Base-by-base conservation (phyloP, 1,284 basidiomycete species). In the Puccinia sorghi region DNA sequence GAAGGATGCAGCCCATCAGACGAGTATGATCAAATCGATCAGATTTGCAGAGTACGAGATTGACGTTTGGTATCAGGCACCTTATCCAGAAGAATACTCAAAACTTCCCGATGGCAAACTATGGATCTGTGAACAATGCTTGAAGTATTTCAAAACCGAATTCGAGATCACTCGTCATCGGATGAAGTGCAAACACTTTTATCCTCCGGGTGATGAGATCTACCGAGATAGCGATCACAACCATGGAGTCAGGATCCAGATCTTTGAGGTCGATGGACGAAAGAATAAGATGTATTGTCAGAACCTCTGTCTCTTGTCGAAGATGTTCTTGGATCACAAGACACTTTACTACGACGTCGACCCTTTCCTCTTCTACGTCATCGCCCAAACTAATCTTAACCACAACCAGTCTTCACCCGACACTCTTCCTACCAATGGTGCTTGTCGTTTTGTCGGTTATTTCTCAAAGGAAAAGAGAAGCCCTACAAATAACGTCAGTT, bases 201-300 rank as follows among this genome's bases (percentile, higher is more conserved):
- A 96, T 87, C 96, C 97, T 2, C 97, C 97, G 1, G 97, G 97
- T 15, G 95, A 99, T 84, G 97, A 99, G 85, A 98, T 99, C 72
- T 99, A 99, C 84, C 89, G 96, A 57, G 94, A 97, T 84, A 91
- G 91, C 43, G 85, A 85, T 61, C 39, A 59, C 20, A 6, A 4
- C 6, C 25, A 74, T 39, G 61, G 61, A 32, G 48, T 70, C 1
- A 22, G 46, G n/a, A 88, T 98, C 48, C 96, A 93, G 12, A 92
- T 99, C 77, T 99, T 97, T 83, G 97, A 99, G 84, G 95, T 99
- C 37, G 97, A 99, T 84, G 97, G 97, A 61, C 88, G 96, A 81
- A 94, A 94, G 87, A 97, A 97, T 88, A 99, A 98, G 88, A 98
- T 98, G 83, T 99, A 98, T 85, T 99, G 97, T 84, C 97, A 99